Percentiles rank a stretch among this genome's conserved stretches.
Evolutionary conservation across 257 asterid species (phyloP).

Genomic region (Rauvolfia tetraphylla): DNA sequence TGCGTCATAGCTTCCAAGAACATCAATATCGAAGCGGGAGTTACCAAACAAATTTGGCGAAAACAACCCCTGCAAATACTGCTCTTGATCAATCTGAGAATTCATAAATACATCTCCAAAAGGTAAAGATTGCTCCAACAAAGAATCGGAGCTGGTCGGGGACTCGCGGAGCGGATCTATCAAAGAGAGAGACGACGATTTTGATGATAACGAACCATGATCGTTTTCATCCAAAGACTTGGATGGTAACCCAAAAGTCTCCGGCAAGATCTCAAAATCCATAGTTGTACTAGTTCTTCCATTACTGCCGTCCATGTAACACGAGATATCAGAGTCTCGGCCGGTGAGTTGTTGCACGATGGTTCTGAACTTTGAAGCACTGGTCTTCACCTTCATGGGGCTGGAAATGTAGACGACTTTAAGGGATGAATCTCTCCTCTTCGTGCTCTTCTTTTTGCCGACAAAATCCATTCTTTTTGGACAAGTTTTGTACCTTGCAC

Average conservation of each 20-base stretch:
- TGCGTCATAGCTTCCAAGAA: constrained; percentile 2
- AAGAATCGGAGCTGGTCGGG: constrained; percentile 42
- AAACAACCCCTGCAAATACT: constrained; percentile 9
- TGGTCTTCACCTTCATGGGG: constrained; percentile 80
- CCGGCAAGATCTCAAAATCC: constrained; percentile 25
- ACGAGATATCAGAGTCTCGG: constrained; percentile 46
- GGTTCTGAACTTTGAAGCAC: constrained; percentile 56
- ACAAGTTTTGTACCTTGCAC: background rate
- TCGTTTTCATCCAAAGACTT: background rate
- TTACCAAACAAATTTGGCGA: background rate
- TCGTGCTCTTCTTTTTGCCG: constrained; percentile 25
- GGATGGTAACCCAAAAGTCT: background rate
- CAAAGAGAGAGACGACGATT: background rate
- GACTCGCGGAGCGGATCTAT: constrained; percentile 23
- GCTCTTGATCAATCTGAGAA: constrained; percentile 23
- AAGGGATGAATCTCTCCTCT: constrained; percentile 25
- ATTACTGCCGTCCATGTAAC: constrained; percentile 33
- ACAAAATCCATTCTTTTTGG: constrained; percentile 15
- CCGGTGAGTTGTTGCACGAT: constrained; percentile 79
- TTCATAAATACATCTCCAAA: constrained; percentile 28
- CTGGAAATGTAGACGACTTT: constrained; percentile 81
- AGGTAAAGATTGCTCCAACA: constrained; percentile 24
- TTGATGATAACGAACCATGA: constrained; percentile 14
- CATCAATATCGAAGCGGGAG: background rate
- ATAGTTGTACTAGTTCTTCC: constrained; percentile 11